phyloP scores from a whole-genome alignment of 2,329 filamentous ascomycete genomes.

The Alternaria sp. region DNA sequence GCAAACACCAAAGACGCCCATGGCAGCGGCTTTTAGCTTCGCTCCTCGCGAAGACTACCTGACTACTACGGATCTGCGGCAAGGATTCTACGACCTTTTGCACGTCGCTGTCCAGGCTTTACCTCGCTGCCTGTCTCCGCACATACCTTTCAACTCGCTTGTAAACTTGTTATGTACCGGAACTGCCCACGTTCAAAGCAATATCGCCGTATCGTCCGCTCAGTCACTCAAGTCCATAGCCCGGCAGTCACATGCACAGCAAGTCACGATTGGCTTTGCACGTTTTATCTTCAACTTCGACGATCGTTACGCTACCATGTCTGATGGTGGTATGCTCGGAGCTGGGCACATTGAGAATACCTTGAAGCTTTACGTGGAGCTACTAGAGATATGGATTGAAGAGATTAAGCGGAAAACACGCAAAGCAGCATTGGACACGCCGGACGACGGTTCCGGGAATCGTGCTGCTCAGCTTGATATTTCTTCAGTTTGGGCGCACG shows the following conservation, averaged over 20 bases:
- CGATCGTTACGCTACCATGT: conserved; percentile 96
- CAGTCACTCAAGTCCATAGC: conserved; percentile 96
- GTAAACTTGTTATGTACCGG: conserved; percentile 96
- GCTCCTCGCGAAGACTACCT: conserved; percentile 80
- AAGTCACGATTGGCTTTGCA: conserved; percentile 95
- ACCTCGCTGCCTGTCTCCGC: conserved; percentile 88
- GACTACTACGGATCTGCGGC: conserved; percentile 79
- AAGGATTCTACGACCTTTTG: conserved; percentile 93
- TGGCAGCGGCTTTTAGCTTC: conserved; percentile 93
- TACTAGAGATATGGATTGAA: conserved; percentile 96
- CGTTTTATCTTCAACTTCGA: conserved; percentile 99
- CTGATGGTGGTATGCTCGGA: conserved; percentile 94
- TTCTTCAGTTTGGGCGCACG: conserved; percentile 87
- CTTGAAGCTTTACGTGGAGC: conserved; percentile 87
- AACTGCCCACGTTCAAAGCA: conserved; percentile 91
- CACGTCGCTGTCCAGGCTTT: conserved; percentile 95
- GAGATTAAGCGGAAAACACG: conserved; percentile 88
- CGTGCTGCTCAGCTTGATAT: conserved; percentile 81
- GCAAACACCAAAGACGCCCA: conserved; percentile 89
- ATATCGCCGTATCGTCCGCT: conserved; percentile 90
- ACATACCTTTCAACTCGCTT: conserved; percentile 90
- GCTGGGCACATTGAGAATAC: conserved; percentile 95
- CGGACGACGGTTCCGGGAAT: conserved; percentile 72
- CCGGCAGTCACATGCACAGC: conserved; percentile 88
- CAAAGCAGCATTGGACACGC: conserved; percentile 70